These are phyloP conservation scores for Excoecaria agallocha DNA, from an alignment of 345 rosid genomes.

Conservation along the genomic window DNA sequence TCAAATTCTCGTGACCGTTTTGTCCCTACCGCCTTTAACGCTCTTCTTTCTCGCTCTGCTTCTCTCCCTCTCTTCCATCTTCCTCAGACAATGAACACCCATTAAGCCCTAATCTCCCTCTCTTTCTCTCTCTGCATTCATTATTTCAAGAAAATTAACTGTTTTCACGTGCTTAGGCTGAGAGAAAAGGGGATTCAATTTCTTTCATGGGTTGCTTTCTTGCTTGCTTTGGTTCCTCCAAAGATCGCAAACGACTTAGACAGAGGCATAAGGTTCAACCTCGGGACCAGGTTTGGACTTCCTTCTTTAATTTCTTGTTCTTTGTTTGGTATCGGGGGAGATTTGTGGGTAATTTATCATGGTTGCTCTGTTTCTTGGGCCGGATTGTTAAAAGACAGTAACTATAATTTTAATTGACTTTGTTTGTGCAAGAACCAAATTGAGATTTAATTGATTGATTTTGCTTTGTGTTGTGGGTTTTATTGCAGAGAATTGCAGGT, in stretches of 20 bases:
- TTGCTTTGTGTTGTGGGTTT: neutral
- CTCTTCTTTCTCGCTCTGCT: neutral
- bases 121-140: neutral
- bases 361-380: neutral
- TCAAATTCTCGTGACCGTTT: conserved; percentile 38
- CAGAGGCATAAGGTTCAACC: conserved; percentile 48
- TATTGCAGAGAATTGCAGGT: conserved; percentile 39
- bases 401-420: neutral
- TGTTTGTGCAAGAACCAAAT: too few relatives aligned
- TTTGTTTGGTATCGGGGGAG: conserved; percentile 8
- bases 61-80: conserved; percentile 16
- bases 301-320: neutral
- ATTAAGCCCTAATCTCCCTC: conserved; percentile 4
- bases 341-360: neutral
- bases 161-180: neutral
- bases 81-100: conserved; percentile 30
- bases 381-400: neutral
- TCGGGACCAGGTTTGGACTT: conserved; percentile 34
- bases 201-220: conserved; percentile 73
- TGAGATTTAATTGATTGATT: neutral
- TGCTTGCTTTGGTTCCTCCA: conserved; percentile 82
- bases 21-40: conserved; percentile 30
- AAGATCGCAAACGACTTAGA: conserved; percentile 50
- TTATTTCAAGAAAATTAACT: neutral
- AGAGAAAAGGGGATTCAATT: neutral